These are phyloP conservation scores for Nitzschia sp. DNA, from an alignment of 108 stramenopile genomes.

Conservation along the genomic window DNA sequence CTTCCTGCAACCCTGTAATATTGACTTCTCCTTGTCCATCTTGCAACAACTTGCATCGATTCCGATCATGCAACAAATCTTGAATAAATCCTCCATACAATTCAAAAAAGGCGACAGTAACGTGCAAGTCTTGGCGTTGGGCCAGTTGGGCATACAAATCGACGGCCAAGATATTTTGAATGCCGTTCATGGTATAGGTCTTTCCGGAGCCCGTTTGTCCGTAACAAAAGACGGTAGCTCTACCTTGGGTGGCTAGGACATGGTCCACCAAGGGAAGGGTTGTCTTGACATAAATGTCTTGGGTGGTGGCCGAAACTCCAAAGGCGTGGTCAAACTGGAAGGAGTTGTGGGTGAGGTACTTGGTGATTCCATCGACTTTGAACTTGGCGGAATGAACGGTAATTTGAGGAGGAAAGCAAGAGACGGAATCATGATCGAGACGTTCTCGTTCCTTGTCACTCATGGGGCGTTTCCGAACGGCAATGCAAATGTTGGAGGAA, in stretches of 20 bases:
- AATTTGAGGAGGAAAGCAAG: conserved; percentile 87
- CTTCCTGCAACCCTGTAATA: conserved; percentile 86
- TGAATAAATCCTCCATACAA: conserved; percentile 96
- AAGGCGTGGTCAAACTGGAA: conserved; percentile 96
- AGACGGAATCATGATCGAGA: conserved; percentile 93
- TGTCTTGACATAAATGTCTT: conserved; percentile 81
- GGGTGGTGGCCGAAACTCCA: conserved; percentile 64
- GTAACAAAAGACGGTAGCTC: conserved; percentile 94
- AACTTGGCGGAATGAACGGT: conserved; percentile 95
- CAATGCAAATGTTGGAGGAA: conserved; percentile 77
- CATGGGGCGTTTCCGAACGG: conserved; percentile 86
- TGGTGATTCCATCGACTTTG: conserved; percentile 96
- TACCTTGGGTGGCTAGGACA: conserved; percentile 58
- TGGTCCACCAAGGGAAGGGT: conserved; percentile 90
- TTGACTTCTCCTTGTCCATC: conserved; percentile 96
- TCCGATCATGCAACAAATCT: conserved; percentile 92
- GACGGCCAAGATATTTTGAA: conserved; percentile 84
- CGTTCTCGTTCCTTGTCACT: conserved; percentile 71
- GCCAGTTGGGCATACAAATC: conserved; percentile 77
- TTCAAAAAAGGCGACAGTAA: conserved; percentile 86
- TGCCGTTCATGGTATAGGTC: conserved; percentile 94
- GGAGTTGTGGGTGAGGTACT: conserved; percentile 92
- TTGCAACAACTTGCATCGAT: conserved; percentile 89
- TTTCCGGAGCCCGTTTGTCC: conserved; percentile 88
- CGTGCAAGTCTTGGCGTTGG: conserved; percentile 15